A percentile compares a stretch with the other conserved stretches of the same genome.
These are phyloP conservation scores for Solanum corneliomulleri DNA, from an alignment of 257 asterid species.

Conservation along the genomic window DNA sequence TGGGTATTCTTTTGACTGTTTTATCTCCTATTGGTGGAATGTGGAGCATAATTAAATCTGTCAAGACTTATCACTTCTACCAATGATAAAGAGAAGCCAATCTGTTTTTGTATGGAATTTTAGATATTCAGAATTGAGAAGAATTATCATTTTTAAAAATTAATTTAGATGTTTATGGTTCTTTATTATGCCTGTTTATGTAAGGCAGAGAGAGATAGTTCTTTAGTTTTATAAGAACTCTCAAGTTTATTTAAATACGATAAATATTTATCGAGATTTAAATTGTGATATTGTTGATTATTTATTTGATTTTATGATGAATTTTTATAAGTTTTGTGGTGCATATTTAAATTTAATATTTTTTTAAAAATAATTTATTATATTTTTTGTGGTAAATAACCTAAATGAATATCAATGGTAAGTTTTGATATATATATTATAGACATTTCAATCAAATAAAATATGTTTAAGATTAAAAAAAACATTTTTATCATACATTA, in stretches of 20 bases:
- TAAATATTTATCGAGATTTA: not conserved
- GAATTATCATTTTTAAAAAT: no score
- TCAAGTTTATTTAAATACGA: not conserved
- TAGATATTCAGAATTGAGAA: not conserved
- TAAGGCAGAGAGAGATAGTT: not conserved
- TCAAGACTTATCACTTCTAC: not conserved
- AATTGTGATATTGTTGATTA: not conserved
- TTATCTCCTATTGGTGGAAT: not conserved
- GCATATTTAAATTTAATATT: no score
- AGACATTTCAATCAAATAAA: no score
- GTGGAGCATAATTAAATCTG: not conserved
- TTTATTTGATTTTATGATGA: not conserved
- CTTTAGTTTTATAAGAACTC: not conserved
- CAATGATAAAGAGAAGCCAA: not conserved
- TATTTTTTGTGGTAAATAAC: not conserved
- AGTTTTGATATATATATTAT: no score
- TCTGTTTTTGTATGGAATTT: not conserved
- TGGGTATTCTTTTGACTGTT: not conserved
- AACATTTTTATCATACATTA: no score
- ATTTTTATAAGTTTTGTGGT: not conserved
- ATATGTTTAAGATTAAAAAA: no score
- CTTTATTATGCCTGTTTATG: not conserved
- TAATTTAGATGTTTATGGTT: not conserved
- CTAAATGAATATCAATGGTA: not conserved
- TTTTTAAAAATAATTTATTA: no score